Conservation (phyloP, 202 grass and related monocot species). For the Schoenoplectus tabernaemontani region DNA sequence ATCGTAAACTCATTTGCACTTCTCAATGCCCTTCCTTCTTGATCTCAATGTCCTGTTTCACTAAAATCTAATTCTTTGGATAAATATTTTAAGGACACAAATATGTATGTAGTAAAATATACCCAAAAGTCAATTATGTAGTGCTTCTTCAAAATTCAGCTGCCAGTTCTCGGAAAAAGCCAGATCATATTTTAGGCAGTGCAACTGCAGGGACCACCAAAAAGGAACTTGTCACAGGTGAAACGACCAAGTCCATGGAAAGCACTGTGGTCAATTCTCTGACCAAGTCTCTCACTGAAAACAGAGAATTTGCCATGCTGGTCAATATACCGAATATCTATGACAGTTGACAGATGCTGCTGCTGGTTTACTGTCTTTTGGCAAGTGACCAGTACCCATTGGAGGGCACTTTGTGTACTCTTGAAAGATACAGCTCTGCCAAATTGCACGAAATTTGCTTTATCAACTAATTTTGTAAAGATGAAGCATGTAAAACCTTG, state of each 20-base stretch:
- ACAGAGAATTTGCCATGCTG: neutral
- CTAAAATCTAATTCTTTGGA: no score
- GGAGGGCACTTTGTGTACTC: neutral
- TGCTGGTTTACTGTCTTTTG: neutral
- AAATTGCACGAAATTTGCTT: neutral
- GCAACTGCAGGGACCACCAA: neutral
- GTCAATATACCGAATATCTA: neutral
- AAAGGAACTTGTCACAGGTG: neutral
- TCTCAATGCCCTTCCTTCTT: neutral
- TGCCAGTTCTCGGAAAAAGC: no score
- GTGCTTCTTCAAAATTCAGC: no score
- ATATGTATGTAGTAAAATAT: neutral
- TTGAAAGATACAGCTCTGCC: neutral
- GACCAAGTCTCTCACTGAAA: neutral
- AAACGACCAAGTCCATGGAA: neutral
- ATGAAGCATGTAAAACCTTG: neutral
- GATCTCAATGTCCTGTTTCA: no score
- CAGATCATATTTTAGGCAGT: neutral
- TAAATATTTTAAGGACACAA: neutral
- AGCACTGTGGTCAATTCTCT: neutral
- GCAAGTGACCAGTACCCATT: neutral
- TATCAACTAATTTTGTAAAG: neutral
- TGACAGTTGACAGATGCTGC: neutral
- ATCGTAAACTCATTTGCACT: no score
- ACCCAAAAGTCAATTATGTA: neutral